Base-by-base conservation (phyloP, 768 basidiomycete genomes). In the Mycena belliarum region DNA sequence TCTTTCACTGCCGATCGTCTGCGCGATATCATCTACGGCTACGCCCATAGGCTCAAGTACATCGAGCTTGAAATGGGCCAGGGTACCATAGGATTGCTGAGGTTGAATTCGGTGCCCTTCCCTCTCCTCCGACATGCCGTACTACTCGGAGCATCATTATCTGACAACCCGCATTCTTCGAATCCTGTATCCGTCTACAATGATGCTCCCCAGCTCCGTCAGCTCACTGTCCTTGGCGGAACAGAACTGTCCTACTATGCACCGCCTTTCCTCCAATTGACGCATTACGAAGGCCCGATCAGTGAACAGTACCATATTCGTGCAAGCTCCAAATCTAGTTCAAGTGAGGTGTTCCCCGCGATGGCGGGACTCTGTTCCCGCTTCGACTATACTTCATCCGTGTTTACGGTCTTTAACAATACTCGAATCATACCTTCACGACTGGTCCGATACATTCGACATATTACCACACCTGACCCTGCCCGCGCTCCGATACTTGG, bases 1-100 rank as follows among this genome's bases (percentile, higher is more conserved):
- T 33, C 48, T 23, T 37, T 37, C 23, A 6, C 55, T 18, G 32
- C 41, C 6, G 33, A 16, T 16, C 42, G 32, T 18, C 20, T 57
- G 42, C 55, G 49, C 11, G 33, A 45, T 29, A 15, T 44, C 32
- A 57, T 57, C 32, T 49, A 51, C 32, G 25, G 37, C 21, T 46
- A 57, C 43, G 49, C 56, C 2, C 32, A 32, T 6, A 26, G 49
- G 23, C 9, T 51, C 3, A 14, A 44, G 37, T 37, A 51, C 16
- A 43, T 57, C 11, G 56, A 57, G 20, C 41, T 57, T 6, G 2
- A 45, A 16, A 23, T 21, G n/a, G 20, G 35, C 10, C 49, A 26
- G 23, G 9, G 14, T 10, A n/a, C 50, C 1, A 21, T 57, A 2
- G 24, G 20, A 18, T 9, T 23, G 32, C n/a, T 57, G 43, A 35